A percentile compares a stretch with the other conserved stretches of the same genome.
phyloP scores from a whole-genome alignment of 129 eudicot species.

The Scalesia atractyloides region DNA sequence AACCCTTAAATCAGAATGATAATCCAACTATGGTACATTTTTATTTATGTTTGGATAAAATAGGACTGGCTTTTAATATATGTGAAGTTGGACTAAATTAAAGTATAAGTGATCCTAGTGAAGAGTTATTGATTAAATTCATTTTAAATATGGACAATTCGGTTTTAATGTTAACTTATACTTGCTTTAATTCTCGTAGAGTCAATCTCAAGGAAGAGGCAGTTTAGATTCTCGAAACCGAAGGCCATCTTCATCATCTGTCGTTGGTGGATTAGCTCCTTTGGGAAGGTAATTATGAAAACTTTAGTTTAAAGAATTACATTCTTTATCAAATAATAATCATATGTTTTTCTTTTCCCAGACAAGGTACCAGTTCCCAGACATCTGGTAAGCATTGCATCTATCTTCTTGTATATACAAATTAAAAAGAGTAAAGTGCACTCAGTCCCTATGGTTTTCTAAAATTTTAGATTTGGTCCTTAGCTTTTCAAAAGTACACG shows the following conservation, averaged over 20 bases:
- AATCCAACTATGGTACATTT: background rate
- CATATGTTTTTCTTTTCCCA: slow-evolving; percentile 32
- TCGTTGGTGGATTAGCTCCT: slow-evolving; percentile 94
- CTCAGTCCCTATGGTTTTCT: too few species aligned
- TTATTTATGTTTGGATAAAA: background rate
- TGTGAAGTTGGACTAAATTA: background rate
- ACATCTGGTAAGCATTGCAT: slow-evolving; percentile 86
- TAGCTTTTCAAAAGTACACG: too few species aligned
- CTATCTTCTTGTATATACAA: too few species aligned
- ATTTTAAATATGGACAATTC: background rate
- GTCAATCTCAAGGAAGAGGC: slow-evolving; percentile 78
- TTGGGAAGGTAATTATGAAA: slow-evolving; percentile 65
- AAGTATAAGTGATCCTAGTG: background rate
- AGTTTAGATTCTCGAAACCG: slow-evolving; percentile 60
- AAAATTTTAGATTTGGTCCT: too few species aligned
- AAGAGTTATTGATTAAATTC: background rate
- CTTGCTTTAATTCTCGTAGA: slow-evolving; percentile 34
- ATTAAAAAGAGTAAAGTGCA: too few species aligned
- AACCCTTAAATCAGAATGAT: background rate
- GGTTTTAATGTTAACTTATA: background rate
- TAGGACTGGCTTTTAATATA: background rate
- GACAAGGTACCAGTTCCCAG: slow-evolving; percentile 69
- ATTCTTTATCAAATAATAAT: slow-evolving; percentile 19
- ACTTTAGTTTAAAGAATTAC: background rate
- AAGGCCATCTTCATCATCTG: slow-evolving; percentile 87